Conservation (phyloP, 345 rosid species). For the Orychophragmus violaceus region DNA sequence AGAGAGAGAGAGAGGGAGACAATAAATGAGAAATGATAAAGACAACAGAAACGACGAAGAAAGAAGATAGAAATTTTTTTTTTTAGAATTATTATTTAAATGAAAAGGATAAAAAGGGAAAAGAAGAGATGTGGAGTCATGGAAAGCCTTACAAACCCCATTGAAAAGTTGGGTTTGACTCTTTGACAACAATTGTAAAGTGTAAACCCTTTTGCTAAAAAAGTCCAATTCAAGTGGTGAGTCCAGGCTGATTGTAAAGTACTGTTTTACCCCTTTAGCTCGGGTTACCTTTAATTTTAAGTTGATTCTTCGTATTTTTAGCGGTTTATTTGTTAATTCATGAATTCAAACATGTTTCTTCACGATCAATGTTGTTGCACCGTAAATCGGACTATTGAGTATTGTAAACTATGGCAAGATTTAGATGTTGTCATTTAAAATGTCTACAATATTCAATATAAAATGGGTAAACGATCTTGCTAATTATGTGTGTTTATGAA, state of each 20-base stretch:
- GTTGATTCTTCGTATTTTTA: not conserved
- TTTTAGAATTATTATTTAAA: not conserved
- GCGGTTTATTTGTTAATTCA: not conserved
- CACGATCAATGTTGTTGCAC: slow-evolving; percentile 16
- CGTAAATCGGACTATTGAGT: not conserved
- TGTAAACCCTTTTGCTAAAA: not conserved
- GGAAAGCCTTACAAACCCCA: not conserved
- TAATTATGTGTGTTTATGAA: too few species aligned
- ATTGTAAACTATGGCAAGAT: not conserved
- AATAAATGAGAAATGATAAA: not conserved
- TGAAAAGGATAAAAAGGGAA: not conserved
- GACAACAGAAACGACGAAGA: slow-evolving; percentile 3
- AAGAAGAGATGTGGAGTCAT: slow-evolving; percentile 59
- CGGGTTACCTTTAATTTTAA: not conserved
- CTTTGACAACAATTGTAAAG: too few species aligned
- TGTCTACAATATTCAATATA: not conserved
- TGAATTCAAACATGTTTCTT: slow-evolving; percentile 10
- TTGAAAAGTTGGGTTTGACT: slow-evolving; percentile 27
- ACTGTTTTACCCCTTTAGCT: slow-evolving; percentile 1
- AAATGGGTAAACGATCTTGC: too few species aligned
- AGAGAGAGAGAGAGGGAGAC: slow-evolving; percentile 4
- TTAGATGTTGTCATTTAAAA: not conserved
- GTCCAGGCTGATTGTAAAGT: not conserved
- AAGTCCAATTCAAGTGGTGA: slow-evolving; percentile 21
- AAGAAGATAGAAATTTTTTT: slow-evolving; percentile 3